Evolutionary conservation across 768 basidiomycete species (phyloP).

Genomic region (Lepiota subincarnata): DNA sequence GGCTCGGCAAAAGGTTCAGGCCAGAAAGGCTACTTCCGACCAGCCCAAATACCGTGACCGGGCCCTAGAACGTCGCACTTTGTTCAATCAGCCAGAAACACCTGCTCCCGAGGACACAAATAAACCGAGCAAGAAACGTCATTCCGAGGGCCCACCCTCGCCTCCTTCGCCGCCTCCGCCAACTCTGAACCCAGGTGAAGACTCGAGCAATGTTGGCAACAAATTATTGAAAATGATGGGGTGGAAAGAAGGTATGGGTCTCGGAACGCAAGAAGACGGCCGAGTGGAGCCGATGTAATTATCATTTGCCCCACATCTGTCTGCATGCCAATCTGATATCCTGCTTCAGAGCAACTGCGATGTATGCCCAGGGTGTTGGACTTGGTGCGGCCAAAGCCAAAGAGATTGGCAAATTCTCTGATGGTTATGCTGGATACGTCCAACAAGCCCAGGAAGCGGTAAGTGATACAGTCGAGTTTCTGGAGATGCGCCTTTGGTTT

Average conservation of each 20-base stretch:
- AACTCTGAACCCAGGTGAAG: constrained; percentile 66
- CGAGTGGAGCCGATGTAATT: constrained; percentile 84
- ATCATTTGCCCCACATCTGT: neutral
- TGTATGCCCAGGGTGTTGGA: constrained; percentile 86
- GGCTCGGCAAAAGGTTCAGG: constrained; percentile 63
- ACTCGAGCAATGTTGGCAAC: constrained; percentile 86
- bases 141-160: constrained; percentile 53
- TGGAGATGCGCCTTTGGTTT: constrained; percentile 1
- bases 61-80: constrained; percentile 83
- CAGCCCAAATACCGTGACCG: constrained; percentile 92
- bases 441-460: constrained; percentile 72
- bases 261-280: constrained; percentile 81
- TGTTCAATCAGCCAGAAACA: constrained; percentile 89
- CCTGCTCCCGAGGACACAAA: constrained; percentile 53
- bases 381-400: constrained; percentile 91
- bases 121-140: constrained; percentile 31
- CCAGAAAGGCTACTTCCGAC: constrained; percentile 36
- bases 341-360: constrained; percentile 63
- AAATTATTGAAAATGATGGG: constrained; percentile 97
- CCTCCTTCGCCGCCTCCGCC: constrained; percentile 60
- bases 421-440: constrained; percentile 67
- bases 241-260: constrained; percentile 86
- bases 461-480: constrained; percentile 20
- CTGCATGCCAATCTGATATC: constrained; percentile 5
- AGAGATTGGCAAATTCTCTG: constrained; percentile 69